Base-by-base conservation (phyloP, 176 grass and related monocot genomes). In the Carex scoparia region DNA sequence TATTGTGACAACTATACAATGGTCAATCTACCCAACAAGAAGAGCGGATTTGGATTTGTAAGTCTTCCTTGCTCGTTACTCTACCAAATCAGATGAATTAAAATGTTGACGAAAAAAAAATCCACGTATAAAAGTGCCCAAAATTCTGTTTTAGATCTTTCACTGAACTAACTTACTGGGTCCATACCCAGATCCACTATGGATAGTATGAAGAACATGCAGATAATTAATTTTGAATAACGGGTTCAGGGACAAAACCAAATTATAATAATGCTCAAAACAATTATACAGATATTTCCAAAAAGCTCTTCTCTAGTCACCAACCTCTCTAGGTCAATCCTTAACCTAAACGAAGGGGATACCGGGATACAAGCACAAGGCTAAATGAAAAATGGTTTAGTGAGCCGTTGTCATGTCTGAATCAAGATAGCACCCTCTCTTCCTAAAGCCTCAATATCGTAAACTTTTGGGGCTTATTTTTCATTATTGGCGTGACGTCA, bases 341-440 rank as follows among this genome's bases (percentile, higher is more conserved):
- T 94, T 32, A 89, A 85, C 82, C 71, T 94, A 84, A 90, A 80
- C 44, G 86, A 81, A 59, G 86, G 86, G 19, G 84, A 89, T 4
- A 35, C 27, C 31, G 86, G 19, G 84, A 89, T 4, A 35, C 27
- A 40, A 90, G 91, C 6, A 88, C 72, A 73, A 69, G 56, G 10
- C 81, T 94, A n/a, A 83, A 82, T 40, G 88, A 75, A 15, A 85
- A 90, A 78, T 89, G 90, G 93, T 84, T 79, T 53, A 84, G 86
- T 42, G 32, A 91, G 6, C 64, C 87, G 53, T 16, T 61, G 44
- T 35, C 55, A 2, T 85, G 85, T 10, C 79, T 71, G 48, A 75
- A 67, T 51, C 85, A 84, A 42, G 85, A 86, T 42, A 33, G 4
- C 10, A 8, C 69, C 14, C 27, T 82, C 13, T 82, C 68, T 59